These are phyloP conservation scores for Escallonia herrerae DNA, from an alignment of 129 eudicot genomes.

Conservation along the genomic window DNA sequence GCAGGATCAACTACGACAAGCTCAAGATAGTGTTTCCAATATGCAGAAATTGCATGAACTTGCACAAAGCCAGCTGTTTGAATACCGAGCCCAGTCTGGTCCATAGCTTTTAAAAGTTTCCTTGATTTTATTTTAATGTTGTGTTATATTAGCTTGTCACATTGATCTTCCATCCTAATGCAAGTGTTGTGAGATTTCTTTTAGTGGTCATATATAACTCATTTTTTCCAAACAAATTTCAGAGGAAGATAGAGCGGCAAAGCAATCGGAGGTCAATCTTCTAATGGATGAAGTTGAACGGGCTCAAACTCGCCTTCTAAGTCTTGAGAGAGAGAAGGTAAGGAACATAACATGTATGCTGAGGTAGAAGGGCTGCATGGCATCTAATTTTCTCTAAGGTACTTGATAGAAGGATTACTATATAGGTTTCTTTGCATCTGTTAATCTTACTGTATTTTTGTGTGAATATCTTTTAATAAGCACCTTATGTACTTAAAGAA, in stretches of 20 bases:
- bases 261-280: slow-evolving; percentile 86
- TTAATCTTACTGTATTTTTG: too few species aligned
- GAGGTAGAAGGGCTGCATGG: not conserved
- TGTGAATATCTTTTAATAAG: too few species aligned
- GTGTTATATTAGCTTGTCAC: not conserved
- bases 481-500: too few species aligned
- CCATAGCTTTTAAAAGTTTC: slow-evolving; percentile 2
- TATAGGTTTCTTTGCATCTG: too few species aligned
- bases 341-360: slow-evolving; percentile 4
- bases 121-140: not conserved
- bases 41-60: slow-evolving; percentile 94
- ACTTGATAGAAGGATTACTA: not conserved
- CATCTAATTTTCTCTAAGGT: not conserved
- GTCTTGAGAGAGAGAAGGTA: slow-evolving; percentile 98
- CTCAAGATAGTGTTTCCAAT: slow-evolving; percentile 90
- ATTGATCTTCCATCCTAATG: not conserved
- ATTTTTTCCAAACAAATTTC: slow-evolving; percentile 22
- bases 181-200: too few species aligned
- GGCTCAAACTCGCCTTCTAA: slow-evolving; percentile 90
- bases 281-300: slow-evolving; percentile 98
- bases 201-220: slow-evolving; percentile 1
- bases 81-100: slow-evolving; percentile 96
- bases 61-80: slow-evolving; percentile 98
- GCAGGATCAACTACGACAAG: slow-evolving; percentile 95
- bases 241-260: slow-evolving; percentile 95